Evolutionary conservation across 2,329 filamentous ascomycete species (phyloP), one percentile per base, ranked within the genome.

Genomic region (Diaporthe aspalathi): DNA sequence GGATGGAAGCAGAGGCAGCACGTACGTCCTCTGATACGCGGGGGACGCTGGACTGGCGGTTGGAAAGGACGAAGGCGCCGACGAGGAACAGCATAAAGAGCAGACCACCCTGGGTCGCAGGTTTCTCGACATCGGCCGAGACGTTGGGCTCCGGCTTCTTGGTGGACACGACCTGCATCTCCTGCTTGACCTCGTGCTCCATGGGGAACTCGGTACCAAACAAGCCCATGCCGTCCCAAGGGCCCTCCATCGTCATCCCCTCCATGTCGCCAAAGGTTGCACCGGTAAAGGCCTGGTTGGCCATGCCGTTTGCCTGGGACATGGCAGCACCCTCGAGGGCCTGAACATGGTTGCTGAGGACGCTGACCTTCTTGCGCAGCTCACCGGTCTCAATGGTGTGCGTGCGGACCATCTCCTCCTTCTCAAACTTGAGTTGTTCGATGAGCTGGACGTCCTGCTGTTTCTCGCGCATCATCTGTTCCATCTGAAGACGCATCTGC

Each of bases 11-110:
- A 17, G 93, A 94, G 50, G 93, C 93, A 74, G 89, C 91, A 72
- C 93, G 92, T 70, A 96, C 90, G 76, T 95, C 93, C 70, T 95
- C 92, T 45, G 94, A 92, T 79, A 95, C 92, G 70, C 89, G 89
- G 65, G 93, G 93, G 76, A 97, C 91, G 75, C 90, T 89, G 49
- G 91, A 89, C n/a, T 90, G 89, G 76, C 90, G 90, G 83, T 95
- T 97, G 40, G 95, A 98, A 73, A 96, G 92, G 76, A 98, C 94
- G 79, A 98, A 97, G 67, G 96, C 96, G 79, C 96, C 96, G 75
- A 97, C 95, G 68, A 99, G 92, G 79, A 99, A 93, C 76, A 98
- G 93, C 94, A 98, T 97, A 82, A 95, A 92, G 81, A 98, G 87
- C 77, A 98, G 84, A 77, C 94, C 90, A 66, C 94, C 93, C 77